These are phyloP conservation scores for Lodderomyces margitis DNA, from an alignment of 1,139 yeast species.

Conservation along the genomic window DNA sequence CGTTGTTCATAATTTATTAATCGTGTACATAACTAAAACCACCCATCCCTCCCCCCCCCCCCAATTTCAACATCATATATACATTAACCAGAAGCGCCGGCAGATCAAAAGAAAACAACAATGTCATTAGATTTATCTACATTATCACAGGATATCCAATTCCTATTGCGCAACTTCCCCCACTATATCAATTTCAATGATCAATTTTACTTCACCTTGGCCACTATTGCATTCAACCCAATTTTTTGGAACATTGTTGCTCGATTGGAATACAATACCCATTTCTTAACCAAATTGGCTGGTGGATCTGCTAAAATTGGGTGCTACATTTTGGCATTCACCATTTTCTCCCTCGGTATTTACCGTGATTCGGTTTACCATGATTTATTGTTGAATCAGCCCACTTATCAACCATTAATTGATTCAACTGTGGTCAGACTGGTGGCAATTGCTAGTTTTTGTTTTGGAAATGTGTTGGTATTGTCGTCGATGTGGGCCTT, in stretches of 20 bases:
- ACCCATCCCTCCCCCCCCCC: too few relatives aligned
- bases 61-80: too few relatives aligned
- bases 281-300: slow-evolving; percentile 67
- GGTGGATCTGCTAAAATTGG: slow-evolving; percentile 65
- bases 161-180: slow-evolving; percentile 21
- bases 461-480: slow-evolving; percentile 76
- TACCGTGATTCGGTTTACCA: slow-evolving; percentile 77
- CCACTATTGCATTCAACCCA: slow-evolving; percentile 84
- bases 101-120: too few relatives aligned
- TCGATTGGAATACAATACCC: slow-evolving; percentile 74
- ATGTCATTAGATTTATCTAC: slow-evolving; percentile 10
- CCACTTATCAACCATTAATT: slow-evolving; percentile 49
- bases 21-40: too few relatives aligned
- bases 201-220: slow-evolving; percentile 39
- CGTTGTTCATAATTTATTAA: too few relatives aligned
- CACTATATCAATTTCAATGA: slow-evolving; percentile 24
- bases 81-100: too few relatives aligned
- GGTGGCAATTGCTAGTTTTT: slow-evolving; percentile 44
- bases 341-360: slow-evolving; percentile 83
- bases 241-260: slow-evolving; percentile 95
- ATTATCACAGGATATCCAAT: slow-evolving; percentile 15
- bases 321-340: slow-evolving; percentile 76
- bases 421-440: slow-evolving; percentile 34
- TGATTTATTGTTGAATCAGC: slow-evolving; percentile 51
- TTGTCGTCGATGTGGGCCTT: slow-evolving; percentile 86